Evolutionary conservation across 1,284 basidiomycete species (phyloP), one percentile per base, ranked within the genome.

Genomic region (Ustilago cynodontis): DNA sequence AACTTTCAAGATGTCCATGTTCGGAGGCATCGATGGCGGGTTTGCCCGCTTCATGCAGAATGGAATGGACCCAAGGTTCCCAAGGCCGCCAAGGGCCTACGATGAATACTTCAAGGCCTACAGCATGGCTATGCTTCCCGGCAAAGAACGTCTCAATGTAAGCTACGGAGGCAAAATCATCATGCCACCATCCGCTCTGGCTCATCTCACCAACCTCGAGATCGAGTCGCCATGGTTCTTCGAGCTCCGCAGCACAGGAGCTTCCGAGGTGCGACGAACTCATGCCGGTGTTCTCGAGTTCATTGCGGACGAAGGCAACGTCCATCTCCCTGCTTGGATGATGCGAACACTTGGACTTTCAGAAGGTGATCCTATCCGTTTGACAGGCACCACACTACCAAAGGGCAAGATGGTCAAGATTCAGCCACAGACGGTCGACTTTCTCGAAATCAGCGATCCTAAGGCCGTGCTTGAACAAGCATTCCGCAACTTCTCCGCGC

Each of bases 241-340:
- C 87, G 92, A 97, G 81, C 89, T 99, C 53, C 92, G 93, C 59
- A 98, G 97, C 87, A 94, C 95, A 16, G 75, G 78, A 3, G 59
- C 68, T 1, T 65, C 77, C 20, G 77, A 80, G 47, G 56, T 59
- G 10, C 76, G 71, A 20, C 85, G 86, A 52, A 99, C 97, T 0
- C 94, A 99, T 85, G 93, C 93, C 0, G 97, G 97, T 89, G 97
- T 99, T 18, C 90, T 99, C 50, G 97, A 99, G 86, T 99, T 99
- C 87, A 98, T 98, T 77, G 96, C 97, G 0, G 93, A 98, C 65
- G 95, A 98, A 86, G 97, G 97, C 16, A 90, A 93, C 22, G 95
- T 97, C 2, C 93, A 99, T 88, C 88, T 99, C 14, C 97, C 97
- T 0, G 93, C 94, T 75, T 99, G 97, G 97, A 98, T 99, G 94